Base-by-base conservation (phyloP, 169 alveolate genomes). In the Theileria equi region DNA sequence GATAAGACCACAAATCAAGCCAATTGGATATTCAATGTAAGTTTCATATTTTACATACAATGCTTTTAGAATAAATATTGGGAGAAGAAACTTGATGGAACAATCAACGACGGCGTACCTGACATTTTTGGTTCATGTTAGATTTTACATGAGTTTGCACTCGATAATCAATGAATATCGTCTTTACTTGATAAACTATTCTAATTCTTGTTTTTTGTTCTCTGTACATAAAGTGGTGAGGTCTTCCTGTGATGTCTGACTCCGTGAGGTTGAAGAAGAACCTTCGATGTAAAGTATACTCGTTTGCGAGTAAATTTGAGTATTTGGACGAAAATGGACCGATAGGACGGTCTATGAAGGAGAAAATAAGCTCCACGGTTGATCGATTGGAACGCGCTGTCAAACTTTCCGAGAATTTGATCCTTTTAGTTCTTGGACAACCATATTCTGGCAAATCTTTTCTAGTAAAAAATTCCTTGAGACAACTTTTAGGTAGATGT, bases 391-490 rank as follows among this genome's bases (percentile, higher is more conserved):
- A 17, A 7, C 10, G 62, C 29, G 69, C 74, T 7, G 23, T 66
- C 34, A 23, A 40, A 7, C 32, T 26, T 11, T 0, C 8, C 17
- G 84, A 62, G 35, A 74, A 45, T 47, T 32, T 52, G 10, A 74
- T 74, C 16, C 5, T 74, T 11, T 35, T 74, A 41, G 31, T 74
- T 3, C 2, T 26, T 8, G 84, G 84, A 13, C 58, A 41, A 3
- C 84, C 84, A 23, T 68, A 69, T 16, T 64, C 74, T 1, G 84
- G 84, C n/a, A 74, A 74, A 50, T 36, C 80, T 31, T 74, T 64
- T 41, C 71, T 74, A 52, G 84, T 74, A 26, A 21, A 47, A 4
- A 2, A 40, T 19, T 60, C 72, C 0, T 10, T 74, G 31, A 11
- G n/a, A 6, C 34, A 17, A 21, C 8, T 7, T 7, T 25, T 7